Evolutionary conservation across 2,329 filamentous ascomycete genomes (phyloP), one percentile per base, ranked within the genome.

Genomic region (Monosporascus sp.): DNA sequence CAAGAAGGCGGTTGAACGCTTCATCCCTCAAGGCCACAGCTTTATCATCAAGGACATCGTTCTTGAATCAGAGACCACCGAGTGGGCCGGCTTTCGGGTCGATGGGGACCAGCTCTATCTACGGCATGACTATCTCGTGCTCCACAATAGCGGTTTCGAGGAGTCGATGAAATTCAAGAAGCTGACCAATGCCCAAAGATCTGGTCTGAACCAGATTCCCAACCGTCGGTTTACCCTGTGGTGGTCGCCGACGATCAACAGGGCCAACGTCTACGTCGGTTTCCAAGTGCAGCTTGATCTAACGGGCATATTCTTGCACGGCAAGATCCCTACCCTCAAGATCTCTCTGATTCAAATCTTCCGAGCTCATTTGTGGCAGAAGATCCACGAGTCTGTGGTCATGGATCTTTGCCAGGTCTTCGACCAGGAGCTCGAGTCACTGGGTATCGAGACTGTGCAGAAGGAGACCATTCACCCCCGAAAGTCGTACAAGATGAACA

Each of bases 401-500:
- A 99, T 99, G 94, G 94, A 99, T 78, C 73, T 99, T 66, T 97
- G 94, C 63, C 95, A 99, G 69, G 94, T 99, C 15, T 96, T 99
- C 63, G 94, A 99, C 62, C 93, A 97, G 67, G 94, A 99, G 69
- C 77, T 99, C 44, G 94, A 99, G 71, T 91, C 94, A 35, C 78
- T 99, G 4, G 92, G 92, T 37, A 97, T 99, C 54, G 94, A 99
- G 72, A 95, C 91, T 2, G 94, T 97, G 5, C 94, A 99, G 69
- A 99, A 99, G 73, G 94, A 99, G 76, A 97, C 94, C 0, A 99
- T 99, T 55, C 94, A 99, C 77, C 94, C 94, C 50, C 84, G 94
- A 83, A 99, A 99, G 75, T 97, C 91, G 5, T 99, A 99, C 83
- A 99, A 99, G 83, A 99, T 99, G 94, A 99, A 99, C 79, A 97